Conservation (phyloP, 2,329 filamentous ascomycete species). For the Claviceps spartinae region DNA sequence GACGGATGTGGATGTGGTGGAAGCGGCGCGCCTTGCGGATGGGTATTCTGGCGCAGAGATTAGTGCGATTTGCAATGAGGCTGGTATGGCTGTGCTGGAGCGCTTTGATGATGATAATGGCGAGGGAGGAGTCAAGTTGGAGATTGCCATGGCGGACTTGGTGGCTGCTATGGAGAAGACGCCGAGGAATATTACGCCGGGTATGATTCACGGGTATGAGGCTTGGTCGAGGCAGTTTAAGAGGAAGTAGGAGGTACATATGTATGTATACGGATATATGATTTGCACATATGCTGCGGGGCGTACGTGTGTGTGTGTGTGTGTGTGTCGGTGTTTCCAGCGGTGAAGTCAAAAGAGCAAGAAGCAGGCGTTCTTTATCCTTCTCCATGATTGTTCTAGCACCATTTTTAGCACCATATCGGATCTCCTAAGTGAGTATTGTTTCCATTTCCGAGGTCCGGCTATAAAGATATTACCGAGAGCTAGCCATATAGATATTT, state of each 20-base stretch:
- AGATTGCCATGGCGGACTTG: constrained; percentile 30
- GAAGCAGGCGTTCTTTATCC: too few relatives aligned
- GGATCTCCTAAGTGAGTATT: too few relatives aligned
- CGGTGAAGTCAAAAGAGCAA: too few relatives aligned
- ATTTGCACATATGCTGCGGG: too few relatives aligned
- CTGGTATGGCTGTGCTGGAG: constrained; percentile 29
- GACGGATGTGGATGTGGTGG: constrained; percentile 49
- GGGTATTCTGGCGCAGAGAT: constrained; percentile 84
- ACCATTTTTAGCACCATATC: too few relatives aligned
- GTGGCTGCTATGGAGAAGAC: constrained; percentile 29
- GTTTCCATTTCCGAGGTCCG: too few relatives aligned
- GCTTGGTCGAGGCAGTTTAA: constrained; percentile 34
- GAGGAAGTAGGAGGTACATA: constrained; percentile 2
- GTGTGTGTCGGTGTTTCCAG: too few relatives aligned
- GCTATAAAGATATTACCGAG: too few relatives aligned
- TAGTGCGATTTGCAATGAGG: constrained; percentile 34
- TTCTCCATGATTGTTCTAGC: not conserved
- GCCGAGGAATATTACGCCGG: constrained; percentile 43
- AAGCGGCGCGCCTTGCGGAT: constrained; percentile 51
- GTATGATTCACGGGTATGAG: constrained; percentile 45
- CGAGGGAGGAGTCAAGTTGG: constrained; percentile 14
- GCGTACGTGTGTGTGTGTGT: too few relatives aligned
- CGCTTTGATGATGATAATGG: constrained; percentile 17
- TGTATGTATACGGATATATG: too few relatives aligned
- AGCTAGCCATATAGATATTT: too few relatives aligned